Base-by-base conservation (phyloP, 2,329 filamentous ascomycete species). In the Penicillium brevicompactum region DNA sequence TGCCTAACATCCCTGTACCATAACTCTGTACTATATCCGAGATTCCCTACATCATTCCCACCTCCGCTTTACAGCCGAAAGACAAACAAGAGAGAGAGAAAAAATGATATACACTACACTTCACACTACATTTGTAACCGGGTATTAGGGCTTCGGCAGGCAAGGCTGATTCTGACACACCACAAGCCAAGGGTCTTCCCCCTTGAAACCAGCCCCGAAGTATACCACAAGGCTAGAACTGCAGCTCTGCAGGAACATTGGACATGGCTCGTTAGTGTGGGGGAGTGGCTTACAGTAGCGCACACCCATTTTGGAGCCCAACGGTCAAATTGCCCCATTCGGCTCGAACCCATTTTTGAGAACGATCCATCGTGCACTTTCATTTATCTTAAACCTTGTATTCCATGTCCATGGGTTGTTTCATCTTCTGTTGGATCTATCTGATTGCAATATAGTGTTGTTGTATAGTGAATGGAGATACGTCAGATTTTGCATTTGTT, bases 261-360 rank as follows among this genome's bases (percentile, higher is more conserved):
- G 18, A 11, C 10, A 9, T 41, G 38, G 8, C 18, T 21, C 6
- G 18, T 10, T 9, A 10, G 10, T n/a, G n/a, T n/a, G 16, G 38
- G 38, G 18, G 38, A 41, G 51, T 61, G 47, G 27, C 43, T 30
- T 30, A 24, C 16, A 9, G 30, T 32, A 52, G 30, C 9, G 46
- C 22, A 22, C 16, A 16, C 27, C 24, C 37, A 34, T 43, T 41
- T 44, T 24, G 11, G 7, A 14, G 22, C 11, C 21, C 4, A 49
- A 41, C 22, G 46, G 44, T 8, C 21, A 16, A 18, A 42, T 10
- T 49, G 18, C 46, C 45, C 30, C 2, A 38, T 43, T 30, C 11
- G 40, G 41, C 13, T 8, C 10, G 13, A 48, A 48, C 27, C 24
- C 51, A 54, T 16, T 34, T 43, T 49, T 44, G 46, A 46, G 42